phyloP scores from a whole-genome alignment of 148 eudicot species.

The Amaranthus cruentus region DNA sequence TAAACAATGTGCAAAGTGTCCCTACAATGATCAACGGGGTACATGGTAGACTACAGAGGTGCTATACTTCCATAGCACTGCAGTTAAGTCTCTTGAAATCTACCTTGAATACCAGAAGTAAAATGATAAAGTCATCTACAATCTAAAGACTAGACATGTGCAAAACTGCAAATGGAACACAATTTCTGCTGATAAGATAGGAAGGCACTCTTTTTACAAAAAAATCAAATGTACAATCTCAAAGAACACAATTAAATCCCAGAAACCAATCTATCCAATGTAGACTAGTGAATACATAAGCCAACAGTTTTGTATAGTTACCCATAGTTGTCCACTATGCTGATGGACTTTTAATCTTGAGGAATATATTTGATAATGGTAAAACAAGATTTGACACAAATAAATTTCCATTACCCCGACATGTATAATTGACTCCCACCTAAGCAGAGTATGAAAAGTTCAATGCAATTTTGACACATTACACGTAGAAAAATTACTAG shows the following conservation, averaged over 20 bases:
- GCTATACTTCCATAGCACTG: neutral
- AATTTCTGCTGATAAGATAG: neutral
- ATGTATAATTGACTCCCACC: too few relatives aligned
- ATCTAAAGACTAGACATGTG: neutral
- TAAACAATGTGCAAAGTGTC: neutral
- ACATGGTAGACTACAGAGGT: neutral
- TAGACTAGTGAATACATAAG: neutral
- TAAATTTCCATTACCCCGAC: too few relatives aligned
- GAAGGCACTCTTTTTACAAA: neutral
- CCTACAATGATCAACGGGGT: neutral
- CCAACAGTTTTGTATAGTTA: neutral
- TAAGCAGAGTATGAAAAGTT: neutral
- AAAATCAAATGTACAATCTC: slow-evolving; percentile 1
- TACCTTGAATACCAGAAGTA: neutral
- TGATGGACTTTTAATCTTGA: too few relatives aligned
- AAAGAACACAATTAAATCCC: neutral
- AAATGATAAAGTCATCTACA: neutral
- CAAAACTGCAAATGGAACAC: neutral
- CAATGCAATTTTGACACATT: neutral
- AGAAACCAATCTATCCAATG: neutral
- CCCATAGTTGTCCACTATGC: neutral
- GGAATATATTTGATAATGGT: too few relatives aligned
- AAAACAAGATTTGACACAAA: too few relatives aligned
- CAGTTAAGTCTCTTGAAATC: neutral
- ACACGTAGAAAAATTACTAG: neutral